Conservation (phyloP, 1,284 basidiomycete species). For the Ceraceosorus bombacis region DNA sequence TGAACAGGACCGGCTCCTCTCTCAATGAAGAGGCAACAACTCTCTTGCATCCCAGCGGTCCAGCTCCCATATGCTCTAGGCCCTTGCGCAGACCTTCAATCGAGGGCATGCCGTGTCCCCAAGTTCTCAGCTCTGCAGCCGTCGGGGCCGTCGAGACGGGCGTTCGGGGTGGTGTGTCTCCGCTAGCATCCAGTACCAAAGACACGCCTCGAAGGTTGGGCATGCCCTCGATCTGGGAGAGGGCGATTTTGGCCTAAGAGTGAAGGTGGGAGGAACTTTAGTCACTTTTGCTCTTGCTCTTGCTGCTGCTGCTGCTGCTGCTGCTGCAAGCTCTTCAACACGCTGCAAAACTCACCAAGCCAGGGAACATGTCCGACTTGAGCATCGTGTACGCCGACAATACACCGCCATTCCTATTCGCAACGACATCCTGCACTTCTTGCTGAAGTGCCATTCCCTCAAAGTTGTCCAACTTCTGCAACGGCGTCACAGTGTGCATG, state of each 20-base stretch:
- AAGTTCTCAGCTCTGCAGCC: constrained; percentile 32
- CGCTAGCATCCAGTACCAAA: constrained; percentile 12
- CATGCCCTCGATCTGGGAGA: constrained; percentile 39
- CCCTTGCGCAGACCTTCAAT: constrained; percentile 43
- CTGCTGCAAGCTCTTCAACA: constrained; percentile 35
- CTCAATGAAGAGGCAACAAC: constrained; percentile 46
- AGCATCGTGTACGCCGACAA: constrained; percentile 87
- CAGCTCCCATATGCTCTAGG: constrained; percentile 39
- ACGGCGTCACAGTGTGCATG: constrained; percentile 70
- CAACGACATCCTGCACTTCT: constrained; percentile 55
- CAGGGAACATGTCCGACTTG: constrained; percentile 87
- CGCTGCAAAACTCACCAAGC: constrained; percentile 18
- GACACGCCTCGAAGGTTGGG: constrained; percentile 43
- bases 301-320: no score
- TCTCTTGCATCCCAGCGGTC: no score
- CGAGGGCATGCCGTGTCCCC: constrained; percentile 47
- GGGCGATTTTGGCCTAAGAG: constrained; percentile 9
- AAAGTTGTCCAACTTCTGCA: constrained; percentile 56
- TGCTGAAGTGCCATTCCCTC: constrained; percentile 64
- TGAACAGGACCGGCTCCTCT: constrained; percentile 46
- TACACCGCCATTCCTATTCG: constrained; percentile 75
- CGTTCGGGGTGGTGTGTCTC: no score
- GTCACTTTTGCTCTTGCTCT: neutral
- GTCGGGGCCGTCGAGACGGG: neutral
- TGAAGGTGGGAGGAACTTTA: neutral